Conservation (phyloP, 192 early-diverging fungal species). For the Entomortierella lignicola region DNA sequence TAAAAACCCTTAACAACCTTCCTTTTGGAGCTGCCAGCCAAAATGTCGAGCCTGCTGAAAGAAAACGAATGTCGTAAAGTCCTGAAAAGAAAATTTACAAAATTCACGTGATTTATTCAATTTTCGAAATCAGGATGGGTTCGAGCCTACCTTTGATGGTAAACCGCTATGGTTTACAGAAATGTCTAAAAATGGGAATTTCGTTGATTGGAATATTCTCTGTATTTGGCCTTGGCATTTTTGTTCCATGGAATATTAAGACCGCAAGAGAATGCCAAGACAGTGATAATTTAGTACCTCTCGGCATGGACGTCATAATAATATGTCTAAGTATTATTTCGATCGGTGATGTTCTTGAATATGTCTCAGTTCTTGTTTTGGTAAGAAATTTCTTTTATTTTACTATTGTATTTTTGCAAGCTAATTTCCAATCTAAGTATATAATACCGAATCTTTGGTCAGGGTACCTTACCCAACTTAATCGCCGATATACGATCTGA, state of each 20-base stretch:
- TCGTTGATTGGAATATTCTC: slow-evolving; percentile 22
- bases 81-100: no score
- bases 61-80: no score
- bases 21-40: no score
- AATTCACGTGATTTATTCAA: no score
- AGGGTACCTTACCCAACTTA: background rate
- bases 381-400: no score
- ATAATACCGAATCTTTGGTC: background rate
- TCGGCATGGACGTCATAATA: slow-evolving; percentile 18
- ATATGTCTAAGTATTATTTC: slow-evolving; percentile 34
- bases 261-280: background rate
- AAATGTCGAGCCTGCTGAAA: no score
- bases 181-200: slow-evolving; percentile 21
- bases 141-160: no score
- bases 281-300: background rate
- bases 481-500: background rate
- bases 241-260: slow-evolving; percentile 20
- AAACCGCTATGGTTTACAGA: slow-evolving; percentile 1
- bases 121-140: no score
- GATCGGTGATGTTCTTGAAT: slow-evolving; percentile 37
- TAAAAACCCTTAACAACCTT: no score
- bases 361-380: slow-evolving; percentile 37
- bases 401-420: no score
- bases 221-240: slow-evolving; percentile 18
- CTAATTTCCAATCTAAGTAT: background rate